Evolutionary conservation across 805 yeast genomes (phyloP).

Genomic region (Candida oleophila): DNA sequence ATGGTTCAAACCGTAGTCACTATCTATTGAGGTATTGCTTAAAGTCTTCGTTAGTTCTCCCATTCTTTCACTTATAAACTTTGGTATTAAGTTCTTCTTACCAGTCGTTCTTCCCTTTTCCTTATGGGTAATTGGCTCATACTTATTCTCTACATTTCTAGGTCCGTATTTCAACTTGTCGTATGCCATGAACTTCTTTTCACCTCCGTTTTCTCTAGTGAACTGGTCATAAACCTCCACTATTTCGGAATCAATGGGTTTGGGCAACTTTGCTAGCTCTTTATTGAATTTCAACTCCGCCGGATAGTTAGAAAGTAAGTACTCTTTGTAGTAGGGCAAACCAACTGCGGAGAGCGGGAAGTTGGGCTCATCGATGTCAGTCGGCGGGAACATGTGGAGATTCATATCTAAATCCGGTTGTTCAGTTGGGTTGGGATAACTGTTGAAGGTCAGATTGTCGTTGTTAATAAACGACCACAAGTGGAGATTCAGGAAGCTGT

Average conservation of each 20-base stretch:
- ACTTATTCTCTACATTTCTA: conserved; percentile 47
- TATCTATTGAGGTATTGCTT: conserved; percentile 7
- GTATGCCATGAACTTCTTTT: conserved; percentile 37
- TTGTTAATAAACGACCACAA: conserved; percentile 58
- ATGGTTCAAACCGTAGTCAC: not conserved
- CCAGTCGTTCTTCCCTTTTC: conserved; percentile 11
- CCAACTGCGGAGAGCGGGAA: conserved; percentile 65
- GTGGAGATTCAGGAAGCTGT: conserved; percentile 59
- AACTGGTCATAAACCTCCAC: conserved; percentile 1
- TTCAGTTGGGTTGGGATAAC: conserved; percentile 44
- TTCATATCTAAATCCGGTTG: conserved; percentile 47
- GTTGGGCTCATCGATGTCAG: conserved; percentile 13
- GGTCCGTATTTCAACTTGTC: conserved; percentile 57
- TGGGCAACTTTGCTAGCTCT: conserved; percentile 61
- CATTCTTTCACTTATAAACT: conserved; percentile 57
- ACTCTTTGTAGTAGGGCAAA: conserved; percentile 80
- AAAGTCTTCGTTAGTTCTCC: conserved; percentile 11
- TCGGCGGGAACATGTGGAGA: not conserved
- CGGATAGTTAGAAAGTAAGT: conserved; percentile 80
- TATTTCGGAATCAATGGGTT: conserved; percentile 42
- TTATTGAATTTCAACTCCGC: conserved; percentile 55
- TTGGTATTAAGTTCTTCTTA: conserved; percentile 33
- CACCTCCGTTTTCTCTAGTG: conserved; percentile 9
- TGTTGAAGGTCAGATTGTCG: conserved; percentile 29
- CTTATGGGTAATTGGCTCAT: conserved; percentile 32